Conservation (phyloP, 345 rosid species). For the Angophora floribunda region DNA sequence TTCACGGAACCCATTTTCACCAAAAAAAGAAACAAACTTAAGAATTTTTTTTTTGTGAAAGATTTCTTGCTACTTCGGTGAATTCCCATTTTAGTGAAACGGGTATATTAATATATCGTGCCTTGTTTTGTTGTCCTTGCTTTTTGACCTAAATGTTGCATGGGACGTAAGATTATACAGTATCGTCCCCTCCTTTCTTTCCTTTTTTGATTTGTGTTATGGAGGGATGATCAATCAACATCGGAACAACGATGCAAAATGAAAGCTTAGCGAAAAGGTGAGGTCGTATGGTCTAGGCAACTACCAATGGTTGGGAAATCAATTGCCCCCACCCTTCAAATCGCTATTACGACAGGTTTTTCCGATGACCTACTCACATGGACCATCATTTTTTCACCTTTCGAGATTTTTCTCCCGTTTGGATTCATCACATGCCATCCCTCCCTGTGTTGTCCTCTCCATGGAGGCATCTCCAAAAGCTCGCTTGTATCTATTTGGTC, state of each 20-base stretch:
- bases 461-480: neutral
- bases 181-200: neutral
- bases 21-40: too few relatives aligned
- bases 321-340: slow-evolving; percentile 15
- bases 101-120: neutral
- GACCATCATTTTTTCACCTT: neutral
- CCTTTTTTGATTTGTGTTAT: neutral
- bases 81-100: neutral
- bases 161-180: neutral
- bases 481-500: neutral
- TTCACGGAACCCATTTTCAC: neutral
- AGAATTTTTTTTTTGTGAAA: neutral
- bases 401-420: neutral
- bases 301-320: slow-evolving; percentile 28
- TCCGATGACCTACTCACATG: neutral
- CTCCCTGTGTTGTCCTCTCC: neutral
- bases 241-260: slow-evolving; percentile 2
- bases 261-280: neutral
- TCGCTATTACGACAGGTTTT: neutral
- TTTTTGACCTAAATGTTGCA: neutral
- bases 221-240: slow-evolving; percentile 7
- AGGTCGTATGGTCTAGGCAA: neutral
- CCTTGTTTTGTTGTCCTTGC: neutral
- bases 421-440: neutral
- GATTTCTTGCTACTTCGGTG: neutral